phyloP scores from a whole-genome alignment of 1,284 basidiomycete species.

The Pseudozyma sp. region DNA sequence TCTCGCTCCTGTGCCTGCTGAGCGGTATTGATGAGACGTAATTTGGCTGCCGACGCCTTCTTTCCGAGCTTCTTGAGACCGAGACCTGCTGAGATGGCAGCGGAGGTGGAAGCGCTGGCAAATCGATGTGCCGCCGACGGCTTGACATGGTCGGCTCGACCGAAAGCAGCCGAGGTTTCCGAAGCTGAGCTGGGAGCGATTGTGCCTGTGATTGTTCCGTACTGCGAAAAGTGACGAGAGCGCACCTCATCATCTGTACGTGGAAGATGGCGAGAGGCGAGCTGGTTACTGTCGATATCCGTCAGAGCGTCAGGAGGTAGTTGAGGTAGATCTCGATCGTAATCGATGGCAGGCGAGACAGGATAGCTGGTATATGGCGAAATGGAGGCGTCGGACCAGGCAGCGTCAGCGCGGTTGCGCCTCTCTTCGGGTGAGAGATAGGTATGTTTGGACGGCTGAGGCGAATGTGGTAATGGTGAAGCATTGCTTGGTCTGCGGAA shows the following conservation, averaged over 20 bases:
- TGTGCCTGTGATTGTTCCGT: conserved; percentile 4
- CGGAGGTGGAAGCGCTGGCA: conserved; percentile 41
- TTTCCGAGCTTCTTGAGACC: conserved; percentile 56
- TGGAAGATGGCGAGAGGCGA: conserved; percentile 7
- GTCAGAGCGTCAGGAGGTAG: conserved; percentile 36
- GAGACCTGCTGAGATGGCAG: conserved; percentile 44
- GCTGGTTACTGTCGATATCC: conserved; percentile 19
- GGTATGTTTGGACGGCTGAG: conserved; percentile 15
- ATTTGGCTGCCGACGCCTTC: conserved; percentile 42
- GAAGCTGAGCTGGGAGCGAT: neutral
- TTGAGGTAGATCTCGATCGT: conserved; percentile 35
- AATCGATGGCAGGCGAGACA: conserved; percentile 37
- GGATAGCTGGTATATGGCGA: conserved; percentile 25
- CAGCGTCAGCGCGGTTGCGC: conserved; percentile 12
- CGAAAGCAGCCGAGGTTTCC: neutral
- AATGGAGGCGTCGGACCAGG: conserved; percentile 23
- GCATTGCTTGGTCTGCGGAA: conserved; percentile 34
- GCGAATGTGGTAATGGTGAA: conserved; percentile 13
- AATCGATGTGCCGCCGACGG: conserved; percentile 32
- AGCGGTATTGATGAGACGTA: conserved; percentile 30
- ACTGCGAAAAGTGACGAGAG: conserved; percentile 30
- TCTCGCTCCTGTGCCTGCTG: conserved; percentile 32
- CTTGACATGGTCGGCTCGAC: conserved; percentile 18
- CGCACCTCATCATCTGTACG: conserved; percentile 39
- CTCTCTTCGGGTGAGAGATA: conserved; percentile 34